Evolutionary conservation across 345 rosid genomes (phyloP), one percentile per base, ranked within the genome.

Genomic region (Durio zibethinus): DNA sequence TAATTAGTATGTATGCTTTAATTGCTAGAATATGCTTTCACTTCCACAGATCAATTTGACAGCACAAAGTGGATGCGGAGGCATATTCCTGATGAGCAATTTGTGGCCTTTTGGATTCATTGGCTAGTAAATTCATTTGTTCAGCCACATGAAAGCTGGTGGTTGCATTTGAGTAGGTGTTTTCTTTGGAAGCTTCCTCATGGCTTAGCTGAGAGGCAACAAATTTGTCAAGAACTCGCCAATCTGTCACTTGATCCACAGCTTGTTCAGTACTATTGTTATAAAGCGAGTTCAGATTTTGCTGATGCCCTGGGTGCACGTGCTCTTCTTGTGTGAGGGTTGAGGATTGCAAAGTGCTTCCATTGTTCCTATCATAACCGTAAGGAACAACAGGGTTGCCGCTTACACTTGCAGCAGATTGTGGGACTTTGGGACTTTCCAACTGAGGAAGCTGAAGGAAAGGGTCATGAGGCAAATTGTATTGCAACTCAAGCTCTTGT

Each of bases 151-250:
- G 85, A 81, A 84, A 89, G 40, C 80, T 72, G 43, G 20, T n/a
- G 6, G 85, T 64, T 6, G 84, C 77, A 77, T 73, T 80, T 15
- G 86, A 38, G 80, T 80, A 84, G 33, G 63, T 81, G 57, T 64
- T 48, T 68, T 81, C 89, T 84, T 83, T 82, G 2, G 80, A 77
- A 21, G 84, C 93, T 71, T 91, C 90, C 67, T 90, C 99, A 45
- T 92, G 90, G 85, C 97, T 94, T 12, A 97, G 88, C 84, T 97
- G 99, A 73, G 97, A 97, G 2, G 99, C 99, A 5, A 97, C 98
- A 74, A 97, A 94, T 75, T 97, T 94, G 83, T 97, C 99, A 23
- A 97, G 93, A 20, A 94, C 92, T 59, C 99, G 89, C 99, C 99
- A 97, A 76, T 97, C 99, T 0, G 91, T 97, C 54, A 91, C 90